Base-by-base conservation (phyloP, 306 rosid species). In the Phaseolus lunatus region DNA sequence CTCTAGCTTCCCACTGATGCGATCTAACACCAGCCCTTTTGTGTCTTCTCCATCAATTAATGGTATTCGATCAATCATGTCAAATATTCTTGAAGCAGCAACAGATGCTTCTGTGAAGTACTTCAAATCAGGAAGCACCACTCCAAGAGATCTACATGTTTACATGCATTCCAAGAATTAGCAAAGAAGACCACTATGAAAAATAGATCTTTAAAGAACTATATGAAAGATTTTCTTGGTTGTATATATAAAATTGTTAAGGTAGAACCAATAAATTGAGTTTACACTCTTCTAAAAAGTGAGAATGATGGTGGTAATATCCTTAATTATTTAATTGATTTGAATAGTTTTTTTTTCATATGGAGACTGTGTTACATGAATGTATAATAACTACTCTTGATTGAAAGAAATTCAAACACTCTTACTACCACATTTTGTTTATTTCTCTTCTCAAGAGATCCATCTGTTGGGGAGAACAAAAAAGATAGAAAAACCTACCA, bases 91-190 rank as follows among this genome's bases (percentile, higher is more conserved):
- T 44, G 92, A 80, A 6, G 97, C 91, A 16, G 97, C 92, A 7
- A 90, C 85, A 7, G 90, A 82, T 66, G 97, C 97, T 84, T 95
- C 99, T 7, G 99, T 89, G 80, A 95, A 92, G 83, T 95, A 87
- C 77, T 89, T 95, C 84, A 95, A 73, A 75, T 95, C 99, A 2
- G 99, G 99, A 77, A 95, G 90, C 33, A 90, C 97, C 81, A 89
- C 90, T 84, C 99, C 99, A 37, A 95, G 87, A 29, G 99, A 95
- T 65, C 99, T 95, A 86, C 73, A 80, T 63, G 20, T 31, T 81
- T 22, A 45, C 71, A 70, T 48, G 19, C 66, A 62, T 50, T 50
- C 29, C 41, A 78, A 39, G 41, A 15, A 31, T 73, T 35, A 80
- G 61, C 23, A 22, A 2, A 29, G 8, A 18, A 31, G 7, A 48